Conservation (phyloP, 352 stramenopile genomes). For the Phytophthora megakarya region DNA sequence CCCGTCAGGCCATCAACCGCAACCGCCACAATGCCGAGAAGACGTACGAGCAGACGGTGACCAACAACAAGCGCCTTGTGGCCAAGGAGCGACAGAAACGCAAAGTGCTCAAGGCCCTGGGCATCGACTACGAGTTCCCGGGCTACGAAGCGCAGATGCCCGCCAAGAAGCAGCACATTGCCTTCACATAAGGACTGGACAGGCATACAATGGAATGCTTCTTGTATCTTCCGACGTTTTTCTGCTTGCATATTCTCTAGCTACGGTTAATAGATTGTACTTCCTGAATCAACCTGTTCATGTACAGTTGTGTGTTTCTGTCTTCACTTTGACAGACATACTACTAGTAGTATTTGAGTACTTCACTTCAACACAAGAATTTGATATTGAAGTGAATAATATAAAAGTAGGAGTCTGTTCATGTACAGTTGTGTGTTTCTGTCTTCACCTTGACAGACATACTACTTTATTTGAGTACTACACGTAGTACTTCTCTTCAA, state of each 20-base stretch:
- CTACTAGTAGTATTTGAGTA: too few species aligned
- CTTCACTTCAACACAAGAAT: too few species aligned
- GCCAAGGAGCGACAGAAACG: conserved; percentile 82
- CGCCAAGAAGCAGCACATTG: conserved; percentile 79
- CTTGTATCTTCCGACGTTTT: not conserved
- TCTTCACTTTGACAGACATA: too few species aligned
- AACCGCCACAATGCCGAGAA: conserved; percentile 82
- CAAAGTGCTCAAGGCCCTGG: conserved; percentile 69
- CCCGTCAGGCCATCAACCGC: conserved; percentile 69
- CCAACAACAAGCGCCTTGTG: conserved; percentile 75
- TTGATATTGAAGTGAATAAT: too few species aligned
- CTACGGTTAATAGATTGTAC: conserved; percentile 39
- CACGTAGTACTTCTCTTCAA: too few species aligned
- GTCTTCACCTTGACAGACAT: too few species aligned
- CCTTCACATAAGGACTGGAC: conserved; percentile 51
- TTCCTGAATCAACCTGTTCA: too few species aligned
- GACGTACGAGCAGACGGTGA: conserved; percentile 73
- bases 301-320: too few species aligned
- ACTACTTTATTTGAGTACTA: too few species aligned
- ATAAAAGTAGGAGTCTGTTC: too few species aligned
- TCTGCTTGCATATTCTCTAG: conserved; percentile 24
- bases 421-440: too few species aligned
- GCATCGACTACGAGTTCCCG: conserved; percentile 88
- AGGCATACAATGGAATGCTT: conserved; percentile 10
- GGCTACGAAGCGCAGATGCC: conserved; percentile 71